phyloP scores from a whole-genome alignment of 1,284 basidiomycete genomes.

The Fistulina hepatica region DNA sequence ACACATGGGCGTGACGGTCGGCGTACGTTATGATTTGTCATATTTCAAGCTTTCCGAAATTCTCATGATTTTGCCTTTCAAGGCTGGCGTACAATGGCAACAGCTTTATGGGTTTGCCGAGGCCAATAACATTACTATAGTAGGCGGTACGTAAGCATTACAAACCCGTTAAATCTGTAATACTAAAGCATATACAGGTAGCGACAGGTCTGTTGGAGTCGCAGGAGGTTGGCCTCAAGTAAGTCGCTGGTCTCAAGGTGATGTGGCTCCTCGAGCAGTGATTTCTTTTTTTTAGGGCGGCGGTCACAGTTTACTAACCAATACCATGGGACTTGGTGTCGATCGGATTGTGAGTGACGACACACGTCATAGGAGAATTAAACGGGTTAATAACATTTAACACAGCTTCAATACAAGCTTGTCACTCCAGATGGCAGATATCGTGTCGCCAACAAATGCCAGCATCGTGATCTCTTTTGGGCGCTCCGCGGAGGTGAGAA shows the following conservation, averaged over 20 bases:
- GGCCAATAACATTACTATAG: constrained; percentile 12
- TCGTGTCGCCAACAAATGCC: constrained; percentile 28
- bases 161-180: too few species aligned
- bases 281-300: constrained; percentile 29
- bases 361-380: constrained; percentile 2
- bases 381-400: constrained; percentile 2
- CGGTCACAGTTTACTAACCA: constrained; percentile 33
- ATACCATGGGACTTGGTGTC: constrained; percentile 27
- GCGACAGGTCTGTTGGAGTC: constrained; percentile 20
- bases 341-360: constrained; percentile 28
- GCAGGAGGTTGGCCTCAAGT: constrained; percentile 23
- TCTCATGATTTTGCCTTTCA: not conserved
- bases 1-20: constrained; percentile 8
- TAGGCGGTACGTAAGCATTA: constrained; percentile 13
- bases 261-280: too few species aligned
- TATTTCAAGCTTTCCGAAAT: not conserved
- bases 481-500: constrained; percentile 36
- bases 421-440: constrained; percentile 31
- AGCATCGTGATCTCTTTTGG: constrained; percentile 33
- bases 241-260: constrained; percentile 3
- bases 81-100: constrained; percentile 15
- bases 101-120: constrained; percentile 15
- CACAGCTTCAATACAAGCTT: constrained; percentile 29
- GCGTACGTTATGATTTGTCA: constrained; percentile 7
- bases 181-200: too few species aligned